Percentiles rank a stretch among this genome's conserved stretches.
Evolutionary conservation across 2,329 filamentous ascomycete species (phyloP).

Genomic region (Trichoderma koningii): DNA sequence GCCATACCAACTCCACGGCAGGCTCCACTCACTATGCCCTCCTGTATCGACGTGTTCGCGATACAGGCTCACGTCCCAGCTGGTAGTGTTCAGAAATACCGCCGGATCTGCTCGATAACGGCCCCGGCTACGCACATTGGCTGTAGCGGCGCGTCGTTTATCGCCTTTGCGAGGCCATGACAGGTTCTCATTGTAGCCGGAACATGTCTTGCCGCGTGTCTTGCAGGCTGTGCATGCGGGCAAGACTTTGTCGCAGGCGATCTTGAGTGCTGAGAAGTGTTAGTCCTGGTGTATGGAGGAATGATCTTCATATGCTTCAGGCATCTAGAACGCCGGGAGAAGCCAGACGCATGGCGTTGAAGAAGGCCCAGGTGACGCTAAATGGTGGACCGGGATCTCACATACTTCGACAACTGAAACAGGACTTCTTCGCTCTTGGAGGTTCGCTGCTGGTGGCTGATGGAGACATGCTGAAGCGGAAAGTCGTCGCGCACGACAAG

Average conservation of each 20-base stretch:
- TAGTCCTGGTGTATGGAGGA: neutral
- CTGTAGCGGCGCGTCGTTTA: slow-evolving; percentile 17
- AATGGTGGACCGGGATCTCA: slow-evolving; percentile 5
- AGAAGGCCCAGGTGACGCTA: neutral
- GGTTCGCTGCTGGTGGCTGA: neutral
- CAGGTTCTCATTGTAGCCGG: slow-evolving; percentile 24
- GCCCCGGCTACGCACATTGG: slow-evolving; percentile 14
- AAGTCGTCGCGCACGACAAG: neutral
- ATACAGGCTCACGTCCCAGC: slow-evolving; percentile 25
- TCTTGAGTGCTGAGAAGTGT: slow-evolving; percentile 22
- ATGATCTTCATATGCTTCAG: neutral
- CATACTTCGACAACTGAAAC: slow-evolving; percentile 22
- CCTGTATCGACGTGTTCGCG: slow-evolving; percentile 21
- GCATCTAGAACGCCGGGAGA: neutral
- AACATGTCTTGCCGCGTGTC: slow-evolving; percentile 22
- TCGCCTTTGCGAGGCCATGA: slow-evolving; percentile 27
- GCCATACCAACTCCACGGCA: neutral
- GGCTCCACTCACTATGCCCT: slow-evolving; percentile 12
- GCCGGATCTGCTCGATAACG: neutral
- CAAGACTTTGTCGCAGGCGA: slow-evolving; percentile 23
- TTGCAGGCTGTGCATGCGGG: slow-evolving; percentile 22
- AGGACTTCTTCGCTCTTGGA: slow-evolving; percentile 4
- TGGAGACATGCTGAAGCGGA: neutral
- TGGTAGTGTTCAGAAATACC: slow-evolving; percentile 21
- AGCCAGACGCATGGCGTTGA: slow-evolving; percentile 1